Base-by-base conservation (phyloP, 2,329 filamentous ascomycete genomes). In the Epicoccum nigrum region DNA sequence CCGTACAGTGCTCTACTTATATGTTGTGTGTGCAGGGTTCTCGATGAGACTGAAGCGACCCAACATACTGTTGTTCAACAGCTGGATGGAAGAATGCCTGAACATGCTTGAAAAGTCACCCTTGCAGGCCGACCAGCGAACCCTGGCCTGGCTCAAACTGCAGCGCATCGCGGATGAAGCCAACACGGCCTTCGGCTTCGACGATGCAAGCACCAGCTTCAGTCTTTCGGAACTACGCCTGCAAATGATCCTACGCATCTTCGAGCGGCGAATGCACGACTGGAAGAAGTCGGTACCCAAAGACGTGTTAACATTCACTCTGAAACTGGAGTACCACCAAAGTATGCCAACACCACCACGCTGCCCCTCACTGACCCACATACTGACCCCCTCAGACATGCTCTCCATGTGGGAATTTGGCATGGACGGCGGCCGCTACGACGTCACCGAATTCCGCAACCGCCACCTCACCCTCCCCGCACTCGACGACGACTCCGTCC, bases 141-240 rank as follows among this genome's bases (percentile, higher is more conserved):
- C 66, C 6, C 48, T 69, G 1, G 68, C 69, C 4, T 70, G 61
- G 62, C 37, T 72, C 11, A 65, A 67, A 34, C 55, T 73, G 4
- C 69, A 73, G 50, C 59, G 69, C 16, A 72, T 72, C 27, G 68
- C 68, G 7, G 70, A 73, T 39, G 70, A 73, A 54, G 68, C 69
- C 4, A 67, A 69, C 19, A 71, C 67, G 4, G 69, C 69, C 1
- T 73, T 71, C 47, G 70, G 69, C 9, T 72, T 73, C 20, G 70
- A 73, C 34, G 70, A 73, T 33, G 68, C 69, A 7, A 71, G 68
- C 28, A 73, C 70, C 4, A 71, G 68, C 51, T 73, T 73, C 38
- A 69, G 63, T 42, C 58, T 73, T 4, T 70, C 69, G 1, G 70
- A 71, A 33, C 47, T 72, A 8, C 62, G 70, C 7, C 60, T 72